Base-by-base conservation (phyloP, 139 green algal species). In the Chlamydomonas sphaeroides region DNA sequence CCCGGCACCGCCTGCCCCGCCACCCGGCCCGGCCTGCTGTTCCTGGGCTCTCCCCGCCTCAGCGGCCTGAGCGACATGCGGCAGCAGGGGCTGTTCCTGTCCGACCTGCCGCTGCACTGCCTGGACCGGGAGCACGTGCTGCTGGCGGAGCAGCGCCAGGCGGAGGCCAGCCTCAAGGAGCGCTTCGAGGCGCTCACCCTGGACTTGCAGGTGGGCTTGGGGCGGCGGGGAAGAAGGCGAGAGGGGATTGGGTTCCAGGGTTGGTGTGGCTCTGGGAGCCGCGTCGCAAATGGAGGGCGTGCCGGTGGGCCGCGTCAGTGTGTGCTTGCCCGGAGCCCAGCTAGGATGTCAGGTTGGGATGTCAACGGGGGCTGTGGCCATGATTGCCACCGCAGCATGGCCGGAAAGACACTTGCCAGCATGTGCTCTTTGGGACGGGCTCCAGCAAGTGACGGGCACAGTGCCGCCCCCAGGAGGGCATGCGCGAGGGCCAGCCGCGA, bases 121-220 rank as follows among this genome's bases (percentile, higher is more conserved):
- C 70, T 86, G 49, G 83, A 45, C 30, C 38, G 61, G 3, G 86
- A 90, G 62, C 88, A 72, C 49, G 56, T 90, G 33, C 56, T 90
- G 77, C 68, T 88, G 63, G 77, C 81, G 18, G 86, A 87, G 82
- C 81, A 90, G 70, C 77, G 81, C 20, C 57, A 78, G 21, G 77
- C 82, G 21, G 86, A 90, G 59, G 81, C 82, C 7, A 70, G 86
- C 39, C 65, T 90, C 1, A 86, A 81, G 77, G 86, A 90, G 77
- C 73, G 78, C 45, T 86, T 84, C 49, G 86, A 90, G 71, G 32
- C 51, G 28, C 80, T 90, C 5, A 84, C 62, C 4, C 26, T 83
- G 70, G 80, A 87, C 71, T 76, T 90, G 14, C 78, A 73, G 80
- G 74, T 81, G 39, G 14, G n/a, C n/a, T n/a, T n/a, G n/a, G n/a